phyloP scores from a whole-genome alignment of 768 basidiomycete species.

The Wakefieldia striispora region DNA sequence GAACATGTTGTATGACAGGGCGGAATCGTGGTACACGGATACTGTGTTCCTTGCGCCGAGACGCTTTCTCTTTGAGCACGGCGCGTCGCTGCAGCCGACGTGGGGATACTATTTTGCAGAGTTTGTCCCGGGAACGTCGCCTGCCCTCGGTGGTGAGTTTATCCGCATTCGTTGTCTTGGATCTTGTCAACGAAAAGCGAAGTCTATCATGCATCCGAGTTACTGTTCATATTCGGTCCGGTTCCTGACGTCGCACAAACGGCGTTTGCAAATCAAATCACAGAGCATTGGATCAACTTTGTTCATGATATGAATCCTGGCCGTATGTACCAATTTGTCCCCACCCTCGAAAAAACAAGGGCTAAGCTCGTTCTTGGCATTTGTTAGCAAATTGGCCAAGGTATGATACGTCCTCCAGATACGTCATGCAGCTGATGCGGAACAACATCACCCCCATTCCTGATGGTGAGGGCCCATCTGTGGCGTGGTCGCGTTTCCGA shows the following conservation, averaged over 20 bases:
- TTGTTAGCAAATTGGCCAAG: no score
- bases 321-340: no score
- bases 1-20: constrained; percentile 57
- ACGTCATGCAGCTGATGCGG: constrained; percentile 49
- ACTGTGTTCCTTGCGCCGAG: constrained; percentile 53
- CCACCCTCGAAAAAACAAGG: no score
- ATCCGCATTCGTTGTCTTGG: no score
- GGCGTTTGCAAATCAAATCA: constrained; percentile 46
- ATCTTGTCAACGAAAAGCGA: neutral
- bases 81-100: constrained; percentile 44
- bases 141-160: constrained; percentile 45
- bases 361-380: no score
- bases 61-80: constrained; percentile 49
- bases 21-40: constrained; percentile 56
- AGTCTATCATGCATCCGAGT: constrained; percentile 18
- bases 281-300: constrained; percentile 57
- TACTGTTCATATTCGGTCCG: constrained; percentile 34
- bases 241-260: constrained; percentile 42
- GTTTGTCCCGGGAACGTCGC: constrained; percentile 54
- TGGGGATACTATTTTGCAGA: constrained; percentile 57
- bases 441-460: constrained; percentile 53
- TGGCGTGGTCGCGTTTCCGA: neutral
- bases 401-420: constrained; percentile 29
- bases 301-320: constrained; percentile 56
- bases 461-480: constrained; percentile 38